phyloP scores from a whole-genome alignment of 441 rosid species.

The Eugenia klotzschiana region DNA sequence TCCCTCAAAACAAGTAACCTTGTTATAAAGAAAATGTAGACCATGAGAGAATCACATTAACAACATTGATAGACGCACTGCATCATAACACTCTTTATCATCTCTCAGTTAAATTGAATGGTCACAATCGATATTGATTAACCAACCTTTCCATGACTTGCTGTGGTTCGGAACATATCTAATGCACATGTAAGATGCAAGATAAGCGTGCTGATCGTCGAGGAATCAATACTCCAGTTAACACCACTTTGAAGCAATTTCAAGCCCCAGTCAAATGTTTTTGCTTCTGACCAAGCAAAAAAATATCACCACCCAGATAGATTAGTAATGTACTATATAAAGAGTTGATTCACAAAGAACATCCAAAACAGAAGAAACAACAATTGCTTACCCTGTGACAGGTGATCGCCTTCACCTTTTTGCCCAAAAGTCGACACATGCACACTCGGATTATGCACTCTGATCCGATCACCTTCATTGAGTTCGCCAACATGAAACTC shows the following conservation, averaged over 20 bases:
- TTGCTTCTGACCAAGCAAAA: not conserved
- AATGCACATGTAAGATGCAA: not conserved
- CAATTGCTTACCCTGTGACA: not conserved
- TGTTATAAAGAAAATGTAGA: not conserved
- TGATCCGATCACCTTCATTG: not conserved
- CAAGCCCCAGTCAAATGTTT: not conserved
- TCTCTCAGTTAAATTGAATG: not conserved
- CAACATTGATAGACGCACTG: not conserved
- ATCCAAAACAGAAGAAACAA: not conserved
- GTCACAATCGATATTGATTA: not conserved
- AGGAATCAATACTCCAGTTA: not conserved
- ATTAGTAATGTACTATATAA: no score
- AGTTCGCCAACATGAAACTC: not conserved
- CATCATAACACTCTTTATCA: not conserved
- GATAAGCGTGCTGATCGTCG: not conserved
- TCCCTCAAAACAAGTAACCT: not conserved
- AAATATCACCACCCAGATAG: not conserved
- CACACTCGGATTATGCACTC: not conserved
- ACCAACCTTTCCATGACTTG: not conserved
- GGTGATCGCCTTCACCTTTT: not conserved
- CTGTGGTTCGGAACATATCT: not conserved
- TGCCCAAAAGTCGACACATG: not conserved
- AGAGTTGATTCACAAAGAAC: not conserved
- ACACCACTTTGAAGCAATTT: not conserved
- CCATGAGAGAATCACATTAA: not conserved